Evolutionary conservation across 768 basidiomycete genomes (phyloP).

Genomic region (Russula olivacea): DNA sequence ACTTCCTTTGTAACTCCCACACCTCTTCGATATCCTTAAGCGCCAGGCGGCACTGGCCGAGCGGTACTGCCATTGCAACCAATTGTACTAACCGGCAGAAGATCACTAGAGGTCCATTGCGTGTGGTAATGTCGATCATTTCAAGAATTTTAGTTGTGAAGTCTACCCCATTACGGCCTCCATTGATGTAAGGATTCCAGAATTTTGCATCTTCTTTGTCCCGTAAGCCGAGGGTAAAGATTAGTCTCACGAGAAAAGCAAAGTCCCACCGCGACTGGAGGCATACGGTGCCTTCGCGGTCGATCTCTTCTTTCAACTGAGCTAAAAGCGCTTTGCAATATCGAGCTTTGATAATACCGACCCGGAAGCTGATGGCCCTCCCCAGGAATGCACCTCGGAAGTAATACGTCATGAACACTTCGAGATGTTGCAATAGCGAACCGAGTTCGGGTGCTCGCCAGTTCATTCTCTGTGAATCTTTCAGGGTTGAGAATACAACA

Average conservation of each 20-base stretch:
- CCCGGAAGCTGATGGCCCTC: not conserved
- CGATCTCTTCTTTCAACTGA: not conserved
- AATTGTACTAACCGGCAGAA: constrained; percentile 8
- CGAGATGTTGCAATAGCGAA: constrained; percentile 2
- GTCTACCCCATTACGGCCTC: too few species aligned
- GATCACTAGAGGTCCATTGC: constrained; percentile 13
- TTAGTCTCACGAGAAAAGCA: constrained; percentile 4
- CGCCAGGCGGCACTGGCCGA: not conserved
- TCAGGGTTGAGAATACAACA: not conserved
- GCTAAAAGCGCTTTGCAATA: constrained; percentile 1
- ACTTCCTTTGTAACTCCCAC: not conserved
- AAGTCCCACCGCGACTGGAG: constrained; percentile 12
- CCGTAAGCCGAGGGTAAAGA: not conserved
- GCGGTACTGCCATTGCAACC: not conserved
- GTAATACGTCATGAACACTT: not conserved
- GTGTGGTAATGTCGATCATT: not conserved
- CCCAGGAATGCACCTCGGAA: constrained; percentile 7
- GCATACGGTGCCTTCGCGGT: not conserved
- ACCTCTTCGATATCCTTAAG: not conserved
- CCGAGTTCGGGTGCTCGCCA: constrained; percentile 14
- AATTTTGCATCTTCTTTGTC: not conserved
- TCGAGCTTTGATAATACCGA: not conserved
- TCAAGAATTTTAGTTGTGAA: not conserved
- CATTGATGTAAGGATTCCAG: not conserved
- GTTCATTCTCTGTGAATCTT: constrained; percentile 5